These are phyloP conservation scores for Cordyceps farinosa DNA, from an alignment of 2,329 filamentous ascomycete genomes.

Conservation along the genomic window DNA sequence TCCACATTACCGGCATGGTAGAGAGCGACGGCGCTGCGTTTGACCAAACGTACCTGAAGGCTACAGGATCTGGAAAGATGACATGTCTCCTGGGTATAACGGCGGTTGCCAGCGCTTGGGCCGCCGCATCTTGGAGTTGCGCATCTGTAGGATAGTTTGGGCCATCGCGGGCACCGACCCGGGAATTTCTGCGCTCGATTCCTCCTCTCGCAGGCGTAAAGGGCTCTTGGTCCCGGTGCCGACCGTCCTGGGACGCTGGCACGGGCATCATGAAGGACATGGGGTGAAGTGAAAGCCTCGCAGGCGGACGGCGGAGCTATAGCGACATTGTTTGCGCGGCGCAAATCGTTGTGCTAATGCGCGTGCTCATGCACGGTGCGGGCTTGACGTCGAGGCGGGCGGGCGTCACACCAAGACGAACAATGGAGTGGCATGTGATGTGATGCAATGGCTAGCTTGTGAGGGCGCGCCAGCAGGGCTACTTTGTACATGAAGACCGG, in stretches of 20 bases:
- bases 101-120: slow-evolving; percentile 21
- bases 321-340: slow-evolving; percentile 9
- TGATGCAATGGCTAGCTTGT: slow-evolving; percentile 22
- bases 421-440: slow-evolving; percentile 23
- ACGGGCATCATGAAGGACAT: slow-evolving; percentile 41
- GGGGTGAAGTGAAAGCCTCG: slow-evolving; percentile 28
- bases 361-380: not conserved
- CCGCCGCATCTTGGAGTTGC: slow-evolving; percentile 21
- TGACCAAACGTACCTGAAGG: slow-evolving; percentile 44
- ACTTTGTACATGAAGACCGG: not conserved
- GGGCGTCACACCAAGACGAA: slow-evolving; percentile 6
- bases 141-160: slow-evolving; percentile 21
- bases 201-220: slow-evolving; percentile 22
- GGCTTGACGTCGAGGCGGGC: slow-evolving; percentile 4
- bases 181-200: slow-evolving; percentile 23
- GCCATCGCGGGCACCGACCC: slow-evolving; percentile 25
- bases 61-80: slow-evolving; percentile 57
- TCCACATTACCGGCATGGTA: too few relatives aligned
- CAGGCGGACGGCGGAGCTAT: slow-evolving; percentile 18
- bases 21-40: not conserved
- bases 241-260: slow-evolving; percentile 27
- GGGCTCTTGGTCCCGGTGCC: slow-evolving; percentile 28
- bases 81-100: slow-evolving; percentile 41
- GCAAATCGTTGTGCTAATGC: not conserved
- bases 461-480: not conserved